phyloP scores from a whole-genome alignment of 169 alveolate genomes.

The Blepharisma undulans region DNA sequence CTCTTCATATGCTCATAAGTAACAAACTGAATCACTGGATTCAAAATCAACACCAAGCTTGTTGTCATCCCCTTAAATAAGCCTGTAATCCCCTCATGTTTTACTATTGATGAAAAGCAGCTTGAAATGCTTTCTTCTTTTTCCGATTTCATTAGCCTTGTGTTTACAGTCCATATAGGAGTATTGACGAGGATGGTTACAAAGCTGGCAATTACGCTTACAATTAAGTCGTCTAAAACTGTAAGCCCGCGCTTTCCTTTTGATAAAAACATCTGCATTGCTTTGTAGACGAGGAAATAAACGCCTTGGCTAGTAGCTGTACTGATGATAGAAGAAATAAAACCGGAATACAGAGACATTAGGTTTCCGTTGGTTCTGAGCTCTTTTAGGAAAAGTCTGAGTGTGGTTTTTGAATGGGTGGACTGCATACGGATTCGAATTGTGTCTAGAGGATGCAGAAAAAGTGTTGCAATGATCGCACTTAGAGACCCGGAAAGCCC shows the following conservation, averaged over 20 bases:
- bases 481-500: conserved; percentile 32
- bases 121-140: not conserved
- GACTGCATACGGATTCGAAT: conserved; percentile 13
- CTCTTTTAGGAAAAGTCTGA: not conserved
- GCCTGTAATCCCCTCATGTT: conserved; percentile 19
- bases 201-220: conserved; percentile 9
- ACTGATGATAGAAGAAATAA: not conserved
- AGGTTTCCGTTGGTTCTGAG: conserved; percentile 17
- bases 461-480: not conserved
- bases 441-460: conserved; percentile 28
- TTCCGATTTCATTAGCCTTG: conserved; percentile 24
- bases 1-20: conserved; percentile 14
- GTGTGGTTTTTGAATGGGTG: not conserved
- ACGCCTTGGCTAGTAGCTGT: not conserved
- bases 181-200: not conserved
- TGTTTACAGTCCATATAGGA: conserved; percentile 33
- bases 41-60: conserved; percentile 1
- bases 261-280: not conserved
- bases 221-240: not conserved
- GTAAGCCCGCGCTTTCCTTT: not conserved
- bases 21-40: conserved; percentile 40
- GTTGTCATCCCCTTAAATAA: conserved; percentile 2
- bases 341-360: conserved; percentile 28
- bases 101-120: not conserved
- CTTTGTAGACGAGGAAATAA: conserved; percentile 16